These are phyloP conservation scores for Phytopythium vexans DNA, from an alignment of 352 stramenopile genomes.

Conservation along the genomic window DNA sequence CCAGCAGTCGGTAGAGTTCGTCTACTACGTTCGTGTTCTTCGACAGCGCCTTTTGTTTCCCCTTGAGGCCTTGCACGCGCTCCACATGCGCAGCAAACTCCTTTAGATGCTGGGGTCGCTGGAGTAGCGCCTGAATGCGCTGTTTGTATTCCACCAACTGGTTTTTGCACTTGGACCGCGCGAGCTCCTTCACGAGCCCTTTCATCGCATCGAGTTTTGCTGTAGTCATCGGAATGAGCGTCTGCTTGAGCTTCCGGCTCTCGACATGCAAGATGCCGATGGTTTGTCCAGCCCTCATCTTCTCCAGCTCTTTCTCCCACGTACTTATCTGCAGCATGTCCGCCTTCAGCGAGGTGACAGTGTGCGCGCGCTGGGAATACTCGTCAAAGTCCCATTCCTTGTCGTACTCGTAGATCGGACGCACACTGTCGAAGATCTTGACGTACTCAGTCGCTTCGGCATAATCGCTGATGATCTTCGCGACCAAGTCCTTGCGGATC, in stretches of 20 bases:
- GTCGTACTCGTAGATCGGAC: slow-evolving; percentile 91
- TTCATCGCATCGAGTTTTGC: slow-evolving; percentile 93
- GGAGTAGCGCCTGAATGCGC: slow-evolving; percentile 78
- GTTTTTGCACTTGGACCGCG: slow-evolving; percentile 82
- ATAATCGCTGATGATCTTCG: slow-evolving; percentile 88
- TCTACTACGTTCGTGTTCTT: slow-evolving; percentile 91
- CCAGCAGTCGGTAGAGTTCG: slow-evolving; percentile 91
- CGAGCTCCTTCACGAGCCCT: slow-evolving; percentile 88
- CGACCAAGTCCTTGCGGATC: slow-evolving; percentile 73
- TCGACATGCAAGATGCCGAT: slow-evolving; percentile 93
- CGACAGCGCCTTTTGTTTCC: slow-evolving; percentile 72
- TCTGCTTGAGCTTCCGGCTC: slow-evolving; percentile 91
- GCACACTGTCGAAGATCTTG: slow-evolving; percentile 90
- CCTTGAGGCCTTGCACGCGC: slow-evolving; percentile 67
- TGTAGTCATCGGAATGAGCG: slow-evolving; percentile 90
- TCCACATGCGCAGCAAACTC: slow-evolving; percentile 90
- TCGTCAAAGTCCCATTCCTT: slow-evolving; percentile 90
- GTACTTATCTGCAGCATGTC: slow-evolving; percentile 90
- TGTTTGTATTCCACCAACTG: slow-evolving; percentile 90
- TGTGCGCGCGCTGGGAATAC: slow-evolving; percentile 78
- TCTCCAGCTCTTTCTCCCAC: slow-evolving; percentile 94
- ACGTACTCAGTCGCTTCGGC: slow-evolving; percentile 87
- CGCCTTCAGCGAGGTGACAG: slow-evolving; percentile 79
- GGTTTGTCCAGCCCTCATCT: slow-evolving; percentile 89
- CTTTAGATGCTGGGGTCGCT: slow-evolving; percentile 87